phyloP scores from a whole-genome alignment of 192 early-diverging fungal genomes.

The Allomyces arbusculus region DNA sequence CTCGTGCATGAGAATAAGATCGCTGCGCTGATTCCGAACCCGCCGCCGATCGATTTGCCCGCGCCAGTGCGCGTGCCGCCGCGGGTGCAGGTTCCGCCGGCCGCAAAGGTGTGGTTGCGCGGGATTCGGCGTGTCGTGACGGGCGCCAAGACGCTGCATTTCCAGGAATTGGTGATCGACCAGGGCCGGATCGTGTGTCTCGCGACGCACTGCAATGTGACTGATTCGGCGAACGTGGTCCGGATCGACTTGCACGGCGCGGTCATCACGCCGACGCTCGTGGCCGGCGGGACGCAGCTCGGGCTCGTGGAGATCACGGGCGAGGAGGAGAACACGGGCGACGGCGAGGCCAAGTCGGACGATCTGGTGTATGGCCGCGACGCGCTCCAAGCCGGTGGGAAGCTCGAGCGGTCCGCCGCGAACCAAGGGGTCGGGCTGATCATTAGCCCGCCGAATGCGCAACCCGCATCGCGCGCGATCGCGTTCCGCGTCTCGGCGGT shows the following conservation, averaged over 20 bases:
- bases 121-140: neutral
- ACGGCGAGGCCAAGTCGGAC: neutral
- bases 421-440: neutral
- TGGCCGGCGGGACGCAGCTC: neutral
- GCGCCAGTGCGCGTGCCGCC: slow-evolving; percentile 6
- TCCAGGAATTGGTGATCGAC: neutral
- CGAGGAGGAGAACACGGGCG: neutral
- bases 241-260: neutral
- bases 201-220: neutral
- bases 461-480: neutral
- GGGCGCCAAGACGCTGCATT: neutral
- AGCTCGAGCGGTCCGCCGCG: neutral
- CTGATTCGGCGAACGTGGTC: neutral
- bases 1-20: slow-evolving; percentile 26
- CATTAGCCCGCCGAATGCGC: neutral
- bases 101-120: neutral
- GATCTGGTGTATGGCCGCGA: neutral
- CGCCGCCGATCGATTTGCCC: slow-evolving; percentile 18
- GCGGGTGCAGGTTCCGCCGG: neutral
- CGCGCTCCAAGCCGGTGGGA: neutral
- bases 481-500: neutral
- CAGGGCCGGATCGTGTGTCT: neutral
- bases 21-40: slow-evolving; percentile 18
- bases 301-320: neutral
- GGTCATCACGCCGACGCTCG: neutral